These are phyloP conservation scores for Monosporozyma servazzii DNA, from an alignment of 805 yeast species.

Conservation along the genomic window DNA sequence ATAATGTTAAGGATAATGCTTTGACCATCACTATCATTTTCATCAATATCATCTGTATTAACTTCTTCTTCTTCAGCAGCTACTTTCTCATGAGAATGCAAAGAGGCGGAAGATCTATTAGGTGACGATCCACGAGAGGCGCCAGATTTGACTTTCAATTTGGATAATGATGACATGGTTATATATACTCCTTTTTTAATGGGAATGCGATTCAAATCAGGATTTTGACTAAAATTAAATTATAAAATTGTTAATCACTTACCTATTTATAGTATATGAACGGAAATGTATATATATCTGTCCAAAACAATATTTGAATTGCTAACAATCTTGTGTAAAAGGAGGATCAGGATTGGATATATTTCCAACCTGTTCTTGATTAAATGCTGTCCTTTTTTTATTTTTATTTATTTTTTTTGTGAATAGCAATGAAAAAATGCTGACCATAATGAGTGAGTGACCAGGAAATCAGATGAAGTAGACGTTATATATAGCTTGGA, in stretches of 20 bases:
- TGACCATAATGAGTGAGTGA: too few relatives aligned
- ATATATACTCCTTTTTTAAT: neutral
- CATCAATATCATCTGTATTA: constrained; percentile 72
- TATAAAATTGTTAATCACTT: neutral
- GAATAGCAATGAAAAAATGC: too few relatives aligned
- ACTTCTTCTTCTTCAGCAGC: constrained; percentile 7
- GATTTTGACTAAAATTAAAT: neutral
- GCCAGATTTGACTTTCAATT: constrained; percentile 1
- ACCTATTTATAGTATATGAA: neutral
- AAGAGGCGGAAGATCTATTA: neutral
- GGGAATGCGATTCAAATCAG: neutral
- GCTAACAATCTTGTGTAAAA: neutral
- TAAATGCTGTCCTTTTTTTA: too few relatives aligned
- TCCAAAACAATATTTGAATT: neutral
- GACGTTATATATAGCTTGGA: neutral
- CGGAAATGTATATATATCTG: neutral
- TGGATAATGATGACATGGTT: constrained; percentile 3
- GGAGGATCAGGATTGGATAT: too few relatives aligned
- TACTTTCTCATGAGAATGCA: neutral
- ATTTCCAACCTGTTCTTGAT: too few relatives aligned
- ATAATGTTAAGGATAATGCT: constrained; percentile 80
- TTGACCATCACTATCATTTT: constrained; percentile 84
- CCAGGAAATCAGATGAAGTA: too few relatives aligned
- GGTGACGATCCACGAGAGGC: neutral
- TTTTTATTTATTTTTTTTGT: too few relatives aligned